Evolutionary conservation across 208 protist genomes (phyloP), one percentile per base, ranked within the genome.

Genomic region (Herpetomonas tarakana): DNA sequence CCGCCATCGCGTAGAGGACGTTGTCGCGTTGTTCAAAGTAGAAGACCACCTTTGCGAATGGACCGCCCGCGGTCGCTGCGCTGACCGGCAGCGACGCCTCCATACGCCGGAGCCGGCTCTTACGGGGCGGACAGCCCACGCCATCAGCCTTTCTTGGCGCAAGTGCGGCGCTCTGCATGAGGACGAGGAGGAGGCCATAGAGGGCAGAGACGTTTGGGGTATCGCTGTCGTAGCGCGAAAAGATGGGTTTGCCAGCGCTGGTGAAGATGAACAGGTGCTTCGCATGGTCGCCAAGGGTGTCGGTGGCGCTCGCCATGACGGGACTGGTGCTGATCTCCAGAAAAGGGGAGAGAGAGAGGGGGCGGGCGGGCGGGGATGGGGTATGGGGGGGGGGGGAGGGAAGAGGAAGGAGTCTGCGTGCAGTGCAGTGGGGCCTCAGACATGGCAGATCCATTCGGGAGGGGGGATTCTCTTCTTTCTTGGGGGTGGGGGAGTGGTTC

Each of bases 191-290:
- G 3, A 93, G 38, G 16, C 78, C 85, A 57, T 86, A 93, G 6
- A 96, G 52, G 1, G 74, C 72, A 47, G 70, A 81, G 27, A 92
- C 53, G 0, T 61, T 58, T 52, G 56, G 58, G 52, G 77, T 83
- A 21, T 81, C 70, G 2, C 86, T 74, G 4, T 52, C 79, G 35
- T 92, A 83, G 2, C 76, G 78, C 12, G 86, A 68, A 60, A 91
- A 96, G 30, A 96, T 51, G 24, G 91, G 91, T 64, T 90, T 92
- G n/a, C 87, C 87, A 9, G 91, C 78, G 26, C 82, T 83, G 0
- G 86, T 94, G n/a, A 94, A 70, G 52, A 94, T 69, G 63, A 96
- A 92, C 0, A 96, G 61, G 62, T 96, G 91, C 45, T 87, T 83
- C 0, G 45, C 63, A 49, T 88, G 74, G 26, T 65, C 53, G 28